These are phyloP conservation scores for Sugiyamaella valdiviana DNA, from an alignment of 805 yeast species.

Conservation along the genomic window DNA sequence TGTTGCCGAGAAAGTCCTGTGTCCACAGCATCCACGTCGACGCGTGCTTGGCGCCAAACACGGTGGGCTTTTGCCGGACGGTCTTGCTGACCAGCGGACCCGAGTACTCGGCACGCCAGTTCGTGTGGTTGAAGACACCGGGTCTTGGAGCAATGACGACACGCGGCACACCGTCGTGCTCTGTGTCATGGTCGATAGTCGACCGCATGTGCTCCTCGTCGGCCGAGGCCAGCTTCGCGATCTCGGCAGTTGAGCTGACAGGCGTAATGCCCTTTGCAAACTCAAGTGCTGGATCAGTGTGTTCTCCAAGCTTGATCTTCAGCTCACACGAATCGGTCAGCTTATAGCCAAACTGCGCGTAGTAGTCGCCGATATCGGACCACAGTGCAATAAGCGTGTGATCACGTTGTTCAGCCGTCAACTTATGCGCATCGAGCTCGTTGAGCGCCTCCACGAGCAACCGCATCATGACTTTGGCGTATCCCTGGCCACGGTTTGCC, in stretches of 20 bases:
- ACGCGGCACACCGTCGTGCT: constrained; percentile 21
- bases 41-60: constrained; percentile 23
- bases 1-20: constrained; percentile 21
- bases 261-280: neutral
- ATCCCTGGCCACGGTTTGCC: constrained; percentile 48
- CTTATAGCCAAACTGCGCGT: constrained; percentile 50
- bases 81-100: constrained; percentile 14
- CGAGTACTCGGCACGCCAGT: constrained; percentile 21
- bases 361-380: constrained; percentile 68
- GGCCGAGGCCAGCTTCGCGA: constrained; percentile 6
- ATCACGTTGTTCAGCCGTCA: constrained; percentile 15
- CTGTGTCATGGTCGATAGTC: constrained; percentile 12
- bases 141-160: constrained; percentile 18
- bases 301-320: constrained; percentile 5
- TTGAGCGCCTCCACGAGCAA: constrained; percentile 17
- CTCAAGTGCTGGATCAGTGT: neutral
- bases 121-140: constrained; percentile 16
- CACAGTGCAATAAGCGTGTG: constrained; percentile 45
- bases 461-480: constrained; percentile 45
- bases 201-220: constrained; percentile 10
- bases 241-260: constrained; percentile 1
- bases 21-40: constrained; percentile 26
- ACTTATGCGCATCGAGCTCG: constrained; percentile 27
- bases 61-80: constrained; percentile 14
- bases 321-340: constrained; percentile 16